A percentile compares a stretch with the other conserved stretches of the same genome.
phyloP scores from a whole-genome alignment of 2,329 filamentous ascomycete genomes.

The Chaetomiaceae sp. region DNA sequence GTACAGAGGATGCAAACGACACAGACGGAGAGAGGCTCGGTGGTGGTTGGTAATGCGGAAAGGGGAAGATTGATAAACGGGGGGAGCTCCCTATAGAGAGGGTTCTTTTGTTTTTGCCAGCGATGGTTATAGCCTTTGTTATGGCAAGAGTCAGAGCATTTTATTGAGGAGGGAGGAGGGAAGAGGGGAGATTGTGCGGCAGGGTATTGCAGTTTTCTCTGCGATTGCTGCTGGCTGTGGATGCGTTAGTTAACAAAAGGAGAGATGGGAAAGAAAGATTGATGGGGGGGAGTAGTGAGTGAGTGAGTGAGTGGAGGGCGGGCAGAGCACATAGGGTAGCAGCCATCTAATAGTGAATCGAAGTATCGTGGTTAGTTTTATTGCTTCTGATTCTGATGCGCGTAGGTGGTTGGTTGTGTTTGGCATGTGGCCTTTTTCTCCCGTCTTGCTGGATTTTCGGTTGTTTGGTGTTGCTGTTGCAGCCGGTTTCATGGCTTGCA shows the following conservation, averaged over 20 bases:
- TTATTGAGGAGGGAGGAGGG: background rate
- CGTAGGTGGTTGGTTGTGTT: too few species aligned
- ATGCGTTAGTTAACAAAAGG: background rate
- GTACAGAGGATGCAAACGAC: background rate
- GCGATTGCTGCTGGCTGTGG: background rate
- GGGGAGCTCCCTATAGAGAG: conserved; percentile 8
- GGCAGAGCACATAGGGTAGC: conserved; percentile 11
- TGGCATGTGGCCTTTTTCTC: background rate
- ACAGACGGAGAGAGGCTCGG: background rate
- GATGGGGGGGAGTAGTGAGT: too few species aligned
- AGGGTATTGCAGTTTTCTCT: conserved; percentile 4
- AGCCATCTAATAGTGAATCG: conserved; percentile 12
- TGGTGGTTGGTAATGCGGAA: background rate
- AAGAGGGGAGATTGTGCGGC: background rate
- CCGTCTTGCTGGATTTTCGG: background rate
- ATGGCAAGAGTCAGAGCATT: conserved; percentile 9
- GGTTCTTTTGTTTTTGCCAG: too few species aligned
- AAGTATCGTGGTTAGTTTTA: background rate
- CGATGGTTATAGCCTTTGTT: conserved; percentile 11
- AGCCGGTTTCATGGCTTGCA: conserved; percentile 9
- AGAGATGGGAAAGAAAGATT: background rate
- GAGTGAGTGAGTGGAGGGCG: too few species aligned
- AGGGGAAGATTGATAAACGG: conserved; percentile 16
- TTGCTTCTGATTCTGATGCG: too few species aligned
- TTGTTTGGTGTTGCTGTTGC: background rate